Conservation (phyloP, 176 grass and related monocot genomes). For the Urochloa ruziziensis region DNA sequence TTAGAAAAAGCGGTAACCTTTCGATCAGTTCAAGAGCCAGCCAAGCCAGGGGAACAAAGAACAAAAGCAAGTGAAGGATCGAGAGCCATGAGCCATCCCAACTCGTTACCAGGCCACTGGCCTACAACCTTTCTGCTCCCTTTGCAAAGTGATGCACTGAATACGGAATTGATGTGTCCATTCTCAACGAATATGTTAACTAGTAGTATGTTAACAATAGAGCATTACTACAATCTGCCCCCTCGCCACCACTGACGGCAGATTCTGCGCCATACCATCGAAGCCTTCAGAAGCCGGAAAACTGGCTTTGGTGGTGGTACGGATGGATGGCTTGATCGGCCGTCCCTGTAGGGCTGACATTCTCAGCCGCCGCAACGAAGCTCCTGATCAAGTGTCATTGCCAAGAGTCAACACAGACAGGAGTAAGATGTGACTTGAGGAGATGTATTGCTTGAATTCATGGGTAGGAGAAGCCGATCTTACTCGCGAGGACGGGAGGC, state of each 20-base stretch:
- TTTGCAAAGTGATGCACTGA: constrained; percentile 12
- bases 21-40: constrained; percentile 56
- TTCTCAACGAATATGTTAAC: constrained; percentile 32
- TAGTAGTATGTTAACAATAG: background rate
- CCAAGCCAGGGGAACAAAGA: constrained; percentile 27
- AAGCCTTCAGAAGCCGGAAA: constrained; percentile 40
- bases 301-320: constrained; percentile 57
- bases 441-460: background rate
- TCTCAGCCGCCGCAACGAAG: constrained; percentile 31
- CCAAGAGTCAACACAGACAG: background rate
- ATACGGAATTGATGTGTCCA: constrained; percentile 2
- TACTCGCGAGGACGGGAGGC: constrained; percentile 75
- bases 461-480: background rate
- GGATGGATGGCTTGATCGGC: constrained; percentile 38
- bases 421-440: background rate
- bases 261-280: constrained; percentile 22
- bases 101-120: background rate
- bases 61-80: background rate
- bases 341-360: constrained; percentile 46
- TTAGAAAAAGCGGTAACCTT: constrained; percentile 22
- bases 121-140: constrained; percentile 1
- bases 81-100: constrained; percentile 15
- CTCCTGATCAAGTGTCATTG: constrained; percentile 18
- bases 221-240: constrained; percentile 26
- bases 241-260: background rate